Evolutionary conservation across 2,329 filamentous ascomycete species (phyloP).

Genomic region (Penicillium verrucosum): DNA sequence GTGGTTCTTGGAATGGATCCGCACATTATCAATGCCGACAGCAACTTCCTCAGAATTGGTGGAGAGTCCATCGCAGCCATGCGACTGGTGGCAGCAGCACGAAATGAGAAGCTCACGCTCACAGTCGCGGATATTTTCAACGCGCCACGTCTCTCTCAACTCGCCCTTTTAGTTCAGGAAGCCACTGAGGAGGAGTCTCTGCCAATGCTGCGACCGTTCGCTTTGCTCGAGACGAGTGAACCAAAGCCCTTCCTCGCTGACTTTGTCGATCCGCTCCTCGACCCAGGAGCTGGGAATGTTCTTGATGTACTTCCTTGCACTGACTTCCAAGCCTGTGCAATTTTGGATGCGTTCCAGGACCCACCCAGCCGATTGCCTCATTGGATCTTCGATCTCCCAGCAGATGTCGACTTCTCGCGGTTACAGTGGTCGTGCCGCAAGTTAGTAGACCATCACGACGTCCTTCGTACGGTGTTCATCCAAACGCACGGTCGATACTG

Average conservation of each 20-base stretch:
- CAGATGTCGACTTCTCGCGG: neutral
- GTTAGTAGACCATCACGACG: neutral
- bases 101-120: neutral
- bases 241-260: neutral
- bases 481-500: neutral
- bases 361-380: neutral
- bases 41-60: neutral
- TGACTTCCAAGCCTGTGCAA: neutral
- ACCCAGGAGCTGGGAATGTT: neutral
- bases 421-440: neutral
- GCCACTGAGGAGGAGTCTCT: neutral
- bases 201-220: neutral
- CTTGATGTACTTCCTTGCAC: neutral
- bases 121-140: neutral
- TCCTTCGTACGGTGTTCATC: neutral
- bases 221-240: neutral
- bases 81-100: neutral
- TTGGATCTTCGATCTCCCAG: neutral
- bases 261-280: neutral
- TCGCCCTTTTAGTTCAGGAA: neutral
- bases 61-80: slow-evolving; percentile 1
- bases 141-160: neutral
- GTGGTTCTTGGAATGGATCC: neutral
- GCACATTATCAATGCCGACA: neutral
- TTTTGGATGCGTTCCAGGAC: neutral